Conservation (phyloP, 2,329 filamentous ascomycete species). For the Botrytis fragariae region DNA sequence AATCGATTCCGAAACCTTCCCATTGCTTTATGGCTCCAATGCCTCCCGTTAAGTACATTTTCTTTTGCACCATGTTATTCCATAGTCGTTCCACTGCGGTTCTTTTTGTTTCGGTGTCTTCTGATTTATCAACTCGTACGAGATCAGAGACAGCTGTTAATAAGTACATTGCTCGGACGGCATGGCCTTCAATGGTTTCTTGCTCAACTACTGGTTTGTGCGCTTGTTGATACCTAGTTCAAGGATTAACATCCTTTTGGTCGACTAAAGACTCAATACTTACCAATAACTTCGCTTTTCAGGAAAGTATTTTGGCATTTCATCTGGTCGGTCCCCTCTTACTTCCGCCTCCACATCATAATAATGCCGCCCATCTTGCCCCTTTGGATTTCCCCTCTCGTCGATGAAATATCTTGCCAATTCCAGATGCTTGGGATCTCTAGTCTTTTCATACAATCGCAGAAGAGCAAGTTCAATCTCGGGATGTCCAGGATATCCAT, state of each 20-base stretch:
- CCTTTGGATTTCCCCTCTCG: conserved; percentile 54
- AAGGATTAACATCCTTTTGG: conserved; percentile 28
- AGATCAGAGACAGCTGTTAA: conserved; percentile 58
- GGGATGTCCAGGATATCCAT: conserved; percentile 61
- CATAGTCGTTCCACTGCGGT: conserved; percentile 50
- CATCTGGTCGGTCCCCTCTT: conserved; percentile 50
- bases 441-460: conserved; percentile 45
- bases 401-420: conserved; percentile 54
- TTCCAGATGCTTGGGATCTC: conserved; percentile 41
- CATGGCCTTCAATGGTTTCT: conserved; percentile 55
- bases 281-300: conserved; percentile 42
- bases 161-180: conserved; percentile 60
- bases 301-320: conserved; percentile 49
- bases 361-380: conserved; percentile 50
- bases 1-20: conserved; percentile 59
- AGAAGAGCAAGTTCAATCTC: conserved; percentile 52
- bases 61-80: conserved; percentile 59
- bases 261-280: conserved; percentile 18
- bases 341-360: conserved; percentile 53
- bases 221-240: conserved; percentile 54
- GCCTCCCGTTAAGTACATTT: conserved; percentile 62
- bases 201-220: conserved; percentile 55
- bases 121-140: conserved; percentile 40
- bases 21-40: conserved; percentile 57
- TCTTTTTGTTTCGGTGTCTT: conserved; percentile 12